Base-by-base conservation (phyloP, 2,329 filamentous ascomycete genomes). In the Aspergillus latus region DNA sequence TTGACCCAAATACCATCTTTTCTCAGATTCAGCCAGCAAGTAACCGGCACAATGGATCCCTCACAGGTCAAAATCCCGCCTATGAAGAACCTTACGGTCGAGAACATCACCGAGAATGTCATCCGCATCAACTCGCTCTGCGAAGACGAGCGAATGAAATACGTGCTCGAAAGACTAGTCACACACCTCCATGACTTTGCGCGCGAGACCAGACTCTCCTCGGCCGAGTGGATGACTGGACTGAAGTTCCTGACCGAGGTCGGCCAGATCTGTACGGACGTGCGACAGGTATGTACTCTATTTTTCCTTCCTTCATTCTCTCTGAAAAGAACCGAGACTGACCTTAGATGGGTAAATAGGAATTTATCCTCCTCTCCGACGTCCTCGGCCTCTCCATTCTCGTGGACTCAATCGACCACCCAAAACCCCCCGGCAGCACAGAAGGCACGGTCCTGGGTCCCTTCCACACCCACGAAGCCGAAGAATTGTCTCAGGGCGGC, bases 351-450 rank as follows among this genome's bases (percentile, higher is more conserved):
- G 2, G 1, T 34, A 28, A 86, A 8, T 16, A 65, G 82, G 88
- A 92, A 80, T 92, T 89, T 78, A 92, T 93, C 72, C 84, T 93
- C 39, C 85, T 93, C 60, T 90, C 87, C 62, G 90, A 94, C 73
- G 81, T 90, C 42, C 82, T 93, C 21, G 90, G 89, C 39, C 83
- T 94, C 36, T 92, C 88, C 21, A 82, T 92, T 57, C 84, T 94
- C 3, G 86, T 94, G 63, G 89, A 94, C 76, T 84, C 81, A 64
- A 92, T 94, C 77, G 88, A 92, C 77, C 89, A 93, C 75, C 90
- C 90, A 28, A 93, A 91, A 70, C 89, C 88, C 0, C 68, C 83
- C 0, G 72, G 77, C 43, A 81, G 81, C 29, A 94, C 90, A 28
- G 89, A 93, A 72, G 89, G 89, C 56, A 90, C 88, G 0, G 88